phyloP scores from a whole-genome alignment of 2,329 filamentous ascomycete genomes.

The Chaetothyriales sp. region DNA sequence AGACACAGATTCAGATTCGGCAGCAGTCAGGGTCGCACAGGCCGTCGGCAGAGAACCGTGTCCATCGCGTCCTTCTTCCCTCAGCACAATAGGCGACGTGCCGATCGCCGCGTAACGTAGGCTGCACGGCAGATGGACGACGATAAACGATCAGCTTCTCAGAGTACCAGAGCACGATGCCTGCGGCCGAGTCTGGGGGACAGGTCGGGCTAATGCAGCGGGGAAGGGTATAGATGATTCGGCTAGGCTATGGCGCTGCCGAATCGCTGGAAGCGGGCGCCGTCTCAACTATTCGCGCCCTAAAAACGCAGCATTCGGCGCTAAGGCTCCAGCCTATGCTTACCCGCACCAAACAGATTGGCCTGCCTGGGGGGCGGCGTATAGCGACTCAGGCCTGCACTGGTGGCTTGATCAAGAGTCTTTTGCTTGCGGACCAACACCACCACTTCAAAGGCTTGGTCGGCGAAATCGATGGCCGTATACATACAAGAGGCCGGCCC shows the following conservation, averaged over 20 bases:
- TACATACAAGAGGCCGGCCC: background rate
- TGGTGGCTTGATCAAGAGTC: background rate
- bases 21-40: background rate
- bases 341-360: background rate
- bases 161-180: background rate
- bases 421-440: background rate
- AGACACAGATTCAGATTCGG: background rate
- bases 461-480: background rate
- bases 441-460: background rate
- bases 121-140: no score
- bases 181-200: background rate
- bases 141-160: no score
- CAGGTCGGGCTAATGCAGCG: background rate
- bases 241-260: background rate
- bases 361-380: background rate
- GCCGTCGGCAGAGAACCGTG: background rate
- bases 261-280: background rate
- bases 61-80: background rate
- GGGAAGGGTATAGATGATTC: background rate
- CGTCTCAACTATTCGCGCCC: background rate
- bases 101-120: no score
- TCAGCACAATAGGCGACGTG: no score
- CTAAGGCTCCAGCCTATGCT: background rate
- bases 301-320: background rate
- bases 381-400: background rate